Base-by-base conservation (phyloP, 2,329 filamentous ascomycete species). In the Verticillium nonalfalfae region DNA sequence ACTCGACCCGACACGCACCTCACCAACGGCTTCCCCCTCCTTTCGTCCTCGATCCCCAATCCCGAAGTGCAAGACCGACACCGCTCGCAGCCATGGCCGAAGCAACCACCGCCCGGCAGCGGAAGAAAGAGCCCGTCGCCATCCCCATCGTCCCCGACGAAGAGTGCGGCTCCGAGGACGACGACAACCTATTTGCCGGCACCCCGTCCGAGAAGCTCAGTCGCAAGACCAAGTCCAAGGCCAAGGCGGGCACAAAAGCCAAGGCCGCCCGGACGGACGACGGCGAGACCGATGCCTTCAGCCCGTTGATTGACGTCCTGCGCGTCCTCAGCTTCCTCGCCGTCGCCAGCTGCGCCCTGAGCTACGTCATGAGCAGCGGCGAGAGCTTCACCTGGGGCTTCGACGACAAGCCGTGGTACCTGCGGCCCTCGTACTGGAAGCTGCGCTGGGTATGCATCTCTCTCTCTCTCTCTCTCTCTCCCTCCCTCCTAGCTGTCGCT, bases 351-450 rank as follows among this genome's bases (percentile, higher is more conserved):
- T 85, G 82, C 68, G 87, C 84, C 18, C 78, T 93, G 60, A 93
- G 90, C 76, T 94, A 93, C 75, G 85, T 93, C 65, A 81, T 90
- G 67, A 92, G 89, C 55, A 81, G 82, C 64, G 89, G 89, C 64
- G 85, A 91, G 71, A 88, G 85, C 62, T 80, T 88, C 65, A 81
- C 86, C 61, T 95, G 90, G 89, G 87, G 79, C 65, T 74, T 82
- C 71, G 76, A 78, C 81, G 66, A 88, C 78, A 78, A 80, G 75
- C 76, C 90, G 75, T 69, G 88, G 77, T 87, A 89, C 79, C 69
- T 88, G 76, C 71, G 81, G 72, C 45, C 81, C 69, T 74, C 83
- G 68, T 78, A 81, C 69, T 83, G 91, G 76, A 84, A 84, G 70
- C 74, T 77, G 36, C 83, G 86, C 69, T 71, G 88, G 62, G 89